phyloP scores from a whole-genome alignment of 2,329 filamentous ascomycete species.

The Talaromyces marneffei region DNA sequence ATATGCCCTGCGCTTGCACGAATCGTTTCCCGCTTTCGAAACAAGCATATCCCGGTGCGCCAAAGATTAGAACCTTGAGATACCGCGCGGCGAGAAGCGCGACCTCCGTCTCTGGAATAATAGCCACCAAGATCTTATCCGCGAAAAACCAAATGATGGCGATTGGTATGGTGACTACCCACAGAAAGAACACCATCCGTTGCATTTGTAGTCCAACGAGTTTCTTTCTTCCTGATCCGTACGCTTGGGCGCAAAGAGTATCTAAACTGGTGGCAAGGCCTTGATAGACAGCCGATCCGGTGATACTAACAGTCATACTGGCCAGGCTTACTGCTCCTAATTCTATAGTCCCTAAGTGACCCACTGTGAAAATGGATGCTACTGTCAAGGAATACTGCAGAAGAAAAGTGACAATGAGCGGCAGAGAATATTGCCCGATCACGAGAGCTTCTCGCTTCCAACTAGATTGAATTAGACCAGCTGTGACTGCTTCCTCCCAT shows the following conservation, averaged over 20 bases:
- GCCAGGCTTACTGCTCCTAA: constrained; percentile 62
- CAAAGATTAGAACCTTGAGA: constrained; percentile 62
- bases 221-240: constrained; percentile 82
- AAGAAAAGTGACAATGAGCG: constrained; percentile 67
- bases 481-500: constrained; percentile 79
- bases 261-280: constrained; percentile 86
- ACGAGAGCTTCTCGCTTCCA: constrained; percentile 88
- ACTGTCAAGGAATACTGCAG: constrained; percentile 83
- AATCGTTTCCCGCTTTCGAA: constrained; percentile 82
- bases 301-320: constrained; percentile 76
- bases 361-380: constrained; percentile 71
- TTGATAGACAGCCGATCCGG: constrained; percentile 69
- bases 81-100: constrained; percentile 68
- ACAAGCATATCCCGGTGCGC: constrained; percentile 67
- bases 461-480: constrained; percentile 77
- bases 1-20: constrained; percentile 82
- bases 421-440: constrained; percentile 63
- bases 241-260: constrained; percentile 89
- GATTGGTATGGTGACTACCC: constrained; percentile 66
- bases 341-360: constrained; percentile 65
- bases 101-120: constrained; percentile 67
- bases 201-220: constrained; percentile 80
- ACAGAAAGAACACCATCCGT: constrained; percentile 73
- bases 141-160: constrained; percentile 64
- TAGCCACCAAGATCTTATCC: constrained; percentile 56